Conservation (phyloP, 352 stramenopile species). For the Blastocystis sp. region DNA sequence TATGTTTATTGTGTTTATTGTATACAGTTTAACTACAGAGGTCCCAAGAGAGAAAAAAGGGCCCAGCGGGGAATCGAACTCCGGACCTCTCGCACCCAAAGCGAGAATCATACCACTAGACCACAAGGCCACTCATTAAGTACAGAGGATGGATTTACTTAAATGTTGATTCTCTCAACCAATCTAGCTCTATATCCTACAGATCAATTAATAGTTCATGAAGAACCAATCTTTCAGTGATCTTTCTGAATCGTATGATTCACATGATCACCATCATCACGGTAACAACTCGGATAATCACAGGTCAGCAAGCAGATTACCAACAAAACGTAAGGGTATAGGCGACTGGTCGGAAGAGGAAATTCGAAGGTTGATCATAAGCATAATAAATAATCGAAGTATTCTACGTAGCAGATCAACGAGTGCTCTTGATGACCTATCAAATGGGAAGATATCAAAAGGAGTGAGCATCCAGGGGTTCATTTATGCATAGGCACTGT, state of each 20-base stretch:
- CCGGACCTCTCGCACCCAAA: conserved; percentile 67
- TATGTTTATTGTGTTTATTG: not conserved
- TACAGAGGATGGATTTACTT: not conserved
- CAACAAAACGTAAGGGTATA: not conserved
- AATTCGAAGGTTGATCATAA: not conserved
- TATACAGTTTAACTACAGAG: too few relatives aligned
- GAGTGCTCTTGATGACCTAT: not conserved
- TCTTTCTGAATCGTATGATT: too few relatives aligned
- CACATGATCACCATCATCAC: too few relatives aligned
- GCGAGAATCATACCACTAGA: conserved; percentile 68
- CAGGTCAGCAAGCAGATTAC: not conserved
- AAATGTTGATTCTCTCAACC: too few relatives aligned
- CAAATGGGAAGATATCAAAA: not conserved
- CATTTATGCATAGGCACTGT: not conserved
- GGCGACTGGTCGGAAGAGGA: conserved; percentile 5
- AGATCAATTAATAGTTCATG: too few relatives aligned
- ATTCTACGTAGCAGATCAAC: not conserved
- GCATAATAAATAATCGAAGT: not conserved
- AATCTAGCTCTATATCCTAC: too few relatives aligned
- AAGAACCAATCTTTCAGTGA: too few relatives aligned
- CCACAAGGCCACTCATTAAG: conserved; percentile 25
- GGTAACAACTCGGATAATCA: not conserved
- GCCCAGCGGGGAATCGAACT: conserved; percentile 67
- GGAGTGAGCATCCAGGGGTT: not conserved
- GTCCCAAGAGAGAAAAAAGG: too few relatives aligned